Percentiles rank a stretch among this genome's conserved stretches.
Evolutionary conservation across 2,329 filamentous ascomycete genomes (phyloP).

Genomic region (Coniochaeta hoffmannii): DNA sequence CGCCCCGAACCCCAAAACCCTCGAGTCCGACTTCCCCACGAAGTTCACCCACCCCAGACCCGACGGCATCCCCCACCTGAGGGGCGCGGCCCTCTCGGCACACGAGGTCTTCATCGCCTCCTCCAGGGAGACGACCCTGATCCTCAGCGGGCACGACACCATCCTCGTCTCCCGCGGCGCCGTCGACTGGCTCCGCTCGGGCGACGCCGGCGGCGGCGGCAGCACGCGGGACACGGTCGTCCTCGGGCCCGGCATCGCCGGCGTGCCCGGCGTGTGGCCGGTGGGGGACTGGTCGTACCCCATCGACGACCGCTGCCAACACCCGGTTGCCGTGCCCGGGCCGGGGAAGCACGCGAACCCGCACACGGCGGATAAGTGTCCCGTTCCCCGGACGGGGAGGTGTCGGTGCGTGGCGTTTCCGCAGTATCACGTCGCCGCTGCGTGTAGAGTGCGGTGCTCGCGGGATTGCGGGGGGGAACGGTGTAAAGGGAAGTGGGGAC

Average conservation of each 20-base stretch:
- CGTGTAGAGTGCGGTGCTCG: conserved; percentile 25
- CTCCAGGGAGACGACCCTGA: not conserved
- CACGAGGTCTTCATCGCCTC: not conserved
- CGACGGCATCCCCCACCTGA: not conserved
- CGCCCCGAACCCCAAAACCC: conserved; percentile 10
- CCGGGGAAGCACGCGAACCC: conserved; percentile 1
- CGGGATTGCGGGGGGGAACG: conserved; percentile 21
- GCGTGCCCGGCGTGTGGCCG: no score
- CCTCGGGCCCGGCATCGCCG: not conserved
- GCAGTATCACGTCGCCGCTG: conserved; percentile 23
- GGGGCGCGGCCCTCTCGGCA: not conserved
- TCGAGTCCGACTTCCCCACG: not conserved
- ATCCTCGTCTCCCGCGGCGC: not conserved
- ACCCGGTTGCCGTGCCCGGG: not conserved
- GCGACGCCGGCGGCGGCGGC: no score
- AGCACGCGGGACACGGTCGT: not conserved
- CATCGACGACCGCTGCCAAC: not conserved
- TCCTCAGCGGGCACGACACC: not conserved
- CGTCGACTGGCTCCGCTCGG: not conserved
- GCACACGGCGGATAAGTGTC: conserved; percentile 22
- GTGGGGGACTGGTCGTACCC: no score
- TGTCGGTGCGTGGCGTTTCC: conserved; percentile 32
- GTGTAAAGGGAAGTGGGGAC: conserved; percentile 17
- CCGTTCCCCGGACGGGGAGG: conserved; percentile 22
- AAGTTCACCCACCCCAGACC: not conserved